These are phyloP conservation scores for Euphorbia peplus DNA, from an alignment of 345 rosid species.

Conservation along the genomic window DNA sequence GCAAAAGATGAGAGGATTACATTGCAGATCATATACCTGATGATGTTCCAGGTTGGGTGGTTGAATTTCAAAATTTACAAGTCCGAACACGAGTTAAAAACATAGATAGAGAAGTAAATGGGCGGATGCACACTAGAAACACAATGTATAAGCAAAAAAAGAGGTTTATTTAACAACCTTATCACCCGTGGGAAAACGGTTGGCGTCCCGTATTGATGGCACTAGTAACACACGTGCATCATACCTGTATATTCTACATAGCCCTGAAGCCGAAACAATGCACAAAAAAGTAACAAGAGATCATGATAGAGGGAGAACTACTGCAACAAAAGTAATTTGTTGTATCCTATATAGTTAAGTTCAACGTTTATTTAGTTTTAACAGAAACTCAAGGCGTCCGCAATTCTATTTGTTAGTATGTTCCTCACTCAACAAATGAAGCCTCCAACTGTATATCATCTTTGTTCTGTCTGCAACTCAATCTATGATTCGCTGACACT, in stretches of 20 bases:
- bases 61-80: slow-evolving; percentile 40
- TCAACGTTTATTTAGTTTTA: not conserved
- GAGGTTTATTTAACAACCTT: too few relatives aligned
- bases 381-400: slow-evolving; percentile 2
- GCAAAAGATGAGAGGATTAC: slow-evolving; percentile 6
- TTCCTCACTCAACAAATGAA: not conserved
- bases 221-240: slow-evolving; percentile 60
- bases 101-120: not conserved
- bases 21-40: slow-evolving; percentile 48
- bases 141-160: not conserved
- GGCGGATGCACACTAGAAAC: not conserved
- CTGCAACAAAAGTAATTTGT: not conserved
- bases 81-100: slow-evolving; percentile 9
- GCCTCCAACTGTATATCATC: too few relatives aligned
- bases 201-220: slow-evolving; percentile 85
- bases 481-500: too few relatives aligned
- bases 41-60: slow-evolving; percentile 39
- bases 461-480: not conserved
- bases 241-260: slow-evolving; percentile 71
- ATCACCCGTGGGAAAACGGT: slow-evolving; percentile 97
- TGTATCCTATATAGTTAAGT: not conserved
- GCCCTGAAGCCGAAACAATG: slow-evolving; percentile 67
- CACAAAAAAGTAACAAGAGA: not conserved
- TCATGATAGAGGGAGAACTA: not conserved
- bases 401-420: not conserved